These are phyloP conservation scores for Phaffia australis DNA, from an alignment of 768 basidiomycete genomes.

Conservation along the genomic window DNA sequence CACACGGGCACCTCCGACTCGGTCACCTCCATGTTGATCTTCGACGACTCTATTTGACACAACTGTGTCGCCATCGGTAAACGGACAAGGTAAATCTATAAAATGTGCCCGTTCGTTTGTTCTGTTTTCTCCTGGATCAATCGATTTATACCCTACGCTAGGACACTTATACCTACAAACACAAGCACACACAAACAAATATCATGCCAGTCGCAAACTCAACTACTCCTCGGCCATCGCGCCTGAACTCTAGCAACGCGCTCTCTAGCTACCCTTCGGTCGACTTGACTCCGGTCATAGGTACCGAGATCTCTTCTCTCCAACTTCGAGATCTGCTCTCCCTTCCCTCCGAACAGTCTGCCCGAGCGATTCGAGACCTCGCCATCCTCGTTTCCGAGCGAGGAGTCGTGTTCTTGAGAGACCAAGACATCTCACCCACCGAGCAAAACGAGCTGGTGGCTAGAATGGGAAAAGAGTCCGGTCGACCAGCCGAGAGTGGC, in stretches of 20 bases:
- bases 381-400: slow-evolving; percentile 44
- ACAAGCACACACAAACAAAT: too few relatives aligned
- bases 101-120: too few relatives aligned
- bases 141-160: too few relatives aligned
- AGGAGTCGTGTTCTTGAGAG: slow-evolving; percentile 56
- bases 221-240: background rate
- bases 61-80: too few relatives aligned
- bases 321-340: slow-evolving; percentile 45
- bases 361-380: slow-evolving; percentile 47
- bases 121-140: too few relatives aligned
- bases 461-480: slow-evolving; percentile 46
- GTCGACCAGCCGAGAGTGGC: slow-evolving; percentile 44
- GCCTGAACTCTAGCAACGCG: background rate
- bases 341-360: slow-evolving; percentile 23
- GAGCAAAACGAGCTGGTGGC: slow-evolving; percentile 48
- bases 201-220: slow-evolving; percentile 17
- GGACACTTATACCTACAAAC: too few relatives aligned
- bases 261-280: background rate
- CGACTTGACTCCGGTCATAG: slow-evolving; percentile 47
- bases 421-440: slow-evolving; percentile 46
- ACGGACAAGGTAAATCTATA: too few relatives aligned
- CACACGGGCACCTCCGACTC: too few relatives aligned
- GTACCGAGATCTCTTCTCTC: slow-evolving; percentile 46
- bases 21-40: too few relatives aligned
- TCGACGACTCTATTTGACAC: too few relatives aligned